Conservation (phyloP, 2,329 filamentous ascomycete genomes). For the Colletotrichum navitas region DNA sequence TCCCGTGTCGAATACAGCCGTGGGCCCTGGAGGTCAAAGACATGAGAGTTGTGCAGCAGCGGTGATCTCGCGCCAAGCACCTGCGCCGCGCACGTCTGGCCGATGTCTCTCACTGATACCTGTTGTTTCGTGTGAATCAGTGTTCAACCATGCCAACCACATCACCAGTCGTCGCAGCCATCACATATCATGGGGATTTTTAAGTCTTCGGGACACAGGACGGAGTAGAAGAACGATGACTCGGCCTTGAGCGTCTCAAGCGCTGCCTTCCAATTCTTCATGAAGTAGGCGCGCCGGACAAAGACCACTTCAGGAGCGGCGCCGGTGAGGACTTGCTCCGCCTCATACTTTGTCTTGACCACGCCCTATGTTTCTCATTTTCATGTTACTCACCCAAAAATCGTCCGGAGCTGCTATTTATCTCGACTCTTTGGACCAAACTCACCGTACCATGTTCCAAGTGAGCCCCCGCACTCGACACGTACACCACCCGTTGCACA, state of each 20-base stretch:
- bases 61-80: conserved; percentile 41
- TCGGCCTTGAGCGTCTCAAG: conserved; percentile 43
- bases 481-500: conserved; percentile 23
- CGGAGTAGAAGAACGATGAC: conserved; percentile 46
- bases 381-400: not conserved
- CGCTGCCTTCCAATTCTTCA: conserved; percentile 42
- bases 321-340: conserved; percentile 43
- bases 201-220: conserved; percentile 47
- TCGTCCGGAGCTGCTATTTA: not conserved
- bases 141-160: not conserved
- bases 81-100: conserved; percentile 45
- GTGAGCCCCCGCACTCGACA: conserved; percentile 48
- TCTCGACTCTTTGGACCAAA: not conserved
- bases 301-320: conserved; percentile 45
- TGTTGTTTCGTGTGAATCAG: conserved; percentile 28
- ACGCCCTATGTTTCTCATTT: conserved; percentile 47
- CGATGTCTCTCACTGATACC: conserved; percentile 50
- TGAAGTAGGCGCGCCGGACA: conserved; percentile 43
- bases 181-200: conserved; percentile 50
- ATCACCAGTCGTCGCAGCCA: not conserved
- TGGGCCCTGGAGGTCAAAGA: conserved; percentile 48
- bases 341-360: conserved; percentile 45
- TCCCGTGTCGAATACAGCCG: conserved; percentile 48
- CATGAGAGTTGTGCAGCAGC: conserved; percentile 33
- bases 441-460: conserved; percentile 49